These are phyloP conservation scores for Crotalaria pallida DNA, from an alignment of 306 rosid genomes.

Conservation along the genomic window DNA sequence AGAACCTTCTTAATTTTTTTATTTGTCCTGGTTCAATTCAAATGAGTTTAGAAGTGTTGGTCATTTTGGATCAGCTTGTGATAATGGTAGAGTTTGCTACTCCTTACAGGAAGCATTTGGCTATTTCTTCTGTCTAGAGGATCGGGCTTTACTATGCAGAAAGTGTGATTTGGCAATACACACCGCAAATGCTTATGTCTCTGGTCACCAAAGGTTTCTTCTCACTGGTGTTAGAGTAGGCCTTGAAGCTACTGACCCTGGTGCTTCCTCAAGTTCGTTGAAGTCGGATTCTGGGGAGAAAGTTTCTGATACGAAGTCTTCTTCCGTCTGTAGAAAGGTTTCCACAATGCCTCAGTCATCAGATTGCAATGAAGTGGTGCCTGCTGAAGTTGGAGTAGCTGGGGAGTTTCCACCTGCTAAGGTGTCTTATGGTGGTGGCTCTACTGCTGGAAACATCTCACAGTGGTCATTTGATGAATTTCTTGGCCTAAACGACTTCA, in stretches of 20 bases:
- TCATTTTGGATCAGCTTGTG: constrained; percentile 20
- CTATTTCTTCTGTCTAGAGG: constrained; percentile 85
- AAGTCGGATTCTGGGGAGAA: constrained; percentile 46
- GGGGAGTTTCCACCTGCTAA: constrained; percentile 38
- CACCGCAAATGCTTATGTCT: constrained; percentile 46
- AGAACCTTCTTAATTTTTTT: too few species aligned
- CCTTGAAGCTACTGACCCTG: constrained; percentile 45
- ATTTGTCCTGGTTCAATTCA: background rate
- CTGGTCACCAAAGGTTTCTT: constrained; percentile 62
- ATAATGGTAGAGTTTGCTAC: constrained; percentile 23
- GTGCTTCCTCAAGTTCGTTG: constrained; percentile 38
- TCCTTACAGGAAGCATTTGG: constrained; percentile 67
- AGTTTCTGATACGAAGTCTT: constrained; percentile 33
- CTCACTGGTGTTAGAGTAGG: constrained; percentile 72
- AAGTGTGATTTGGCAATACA: constrained; percentile 78
- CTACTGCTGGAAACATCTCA: constrained; percentile 49
- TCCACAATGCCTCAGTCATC: constrained; percentile 32
- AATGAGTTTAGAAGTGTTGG: background rate
- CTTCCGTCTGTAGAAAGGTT: constrained; percentile 30
- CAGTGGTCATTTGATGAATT: constrained; percentile 75
- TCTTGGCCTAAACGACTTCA: constrained; percentile 54
- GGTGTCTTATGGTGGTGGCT: constrained; percentile 56
- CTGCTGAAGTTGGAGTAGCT: constrained; percentile 36
- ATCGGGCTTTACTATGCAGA: constrained; percentile 81
- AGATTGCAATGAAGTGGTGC: constrained; percentile 33